phyloP scores from a whole-genome alignment of 768 basidiomycete genomes.

The Cytidiella melzeri region DNA sequence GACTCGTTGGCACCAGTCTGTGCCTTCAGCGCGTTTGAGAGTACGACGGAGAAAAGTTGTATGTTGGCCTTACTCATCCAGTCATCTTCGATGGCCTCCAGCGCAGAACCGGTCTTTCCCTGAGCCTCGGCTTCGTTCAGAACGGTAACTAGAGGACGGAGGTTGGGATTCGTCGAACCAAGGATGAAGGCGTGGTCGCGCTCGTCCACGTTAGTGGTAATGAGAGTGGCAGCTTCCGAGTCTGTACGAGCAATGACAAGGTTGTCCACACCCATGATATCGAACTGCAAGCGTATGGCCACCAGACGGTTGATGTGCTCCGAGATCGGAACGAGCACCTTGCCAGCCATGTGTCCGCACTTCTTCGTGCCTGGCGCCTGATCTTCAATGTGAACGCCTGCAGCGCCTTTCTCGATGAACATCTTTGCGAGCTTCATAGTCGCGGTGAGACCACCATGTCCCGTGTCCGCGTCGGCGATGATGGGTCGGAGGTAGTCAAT shows the following conservation, averaged over 20 bases:
- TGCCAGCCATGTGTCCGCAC: slow-evolving; percentile 90
- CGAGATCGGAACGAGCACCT: slow-evolving; percentile 93
- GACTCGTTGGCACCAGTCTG: slow-evolving; percentile 43
- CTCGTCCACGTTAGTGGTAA: slow-evolving; percentile 93
- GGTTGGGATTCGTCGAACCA: slow-evolving; percentile 73
- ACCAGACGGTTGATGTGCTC: slow-evolving; percentile 99
- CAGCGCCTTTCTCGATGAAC: slow-evolving; percentile 98
- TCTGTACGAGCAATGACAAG: slow-evolving; percentile 92
- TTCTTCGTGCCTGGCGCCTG: slow-evolving; percentile 98
- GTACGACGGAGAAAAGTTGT: slow-evolving; percentile 66
- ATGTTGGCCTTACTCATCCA: slow-evolving; percentile 81
- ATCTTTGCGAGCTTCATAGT: slow-evolving; percentile 98
- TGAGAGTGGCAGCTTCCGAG: slow-evolving; percentile 95
- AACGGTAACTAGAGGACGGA: slow-evolving; percentile 65
- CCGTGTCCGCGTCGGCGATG: slow-evolving; percentile 96
- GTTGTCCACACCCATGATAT: slow-evolving; percentile 98
- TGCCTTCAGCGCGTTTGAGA: slow-evolving; percentile 60
- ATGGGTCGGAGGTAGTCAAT: slow-evolving; percentile 93
- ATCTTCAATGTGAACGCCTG: slow-evolving; percentile 97
- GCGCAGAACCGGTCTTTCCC: slow-evolving; percentile 71
- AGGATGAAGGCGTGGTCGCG: slow-evolving; percentile 98
- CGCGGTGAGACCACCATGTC: slow-evolving; percentile 96
- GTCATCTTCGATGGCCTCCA: slow-evolving; percentile 85
- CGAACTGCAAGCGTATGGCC: slow-evolving; percentile 94
- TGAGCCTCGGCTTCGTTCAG: slow-evolving; percentile 82